Conservation (phyloP, 306 rosid species). For the Lablab purpureus region DNA sequence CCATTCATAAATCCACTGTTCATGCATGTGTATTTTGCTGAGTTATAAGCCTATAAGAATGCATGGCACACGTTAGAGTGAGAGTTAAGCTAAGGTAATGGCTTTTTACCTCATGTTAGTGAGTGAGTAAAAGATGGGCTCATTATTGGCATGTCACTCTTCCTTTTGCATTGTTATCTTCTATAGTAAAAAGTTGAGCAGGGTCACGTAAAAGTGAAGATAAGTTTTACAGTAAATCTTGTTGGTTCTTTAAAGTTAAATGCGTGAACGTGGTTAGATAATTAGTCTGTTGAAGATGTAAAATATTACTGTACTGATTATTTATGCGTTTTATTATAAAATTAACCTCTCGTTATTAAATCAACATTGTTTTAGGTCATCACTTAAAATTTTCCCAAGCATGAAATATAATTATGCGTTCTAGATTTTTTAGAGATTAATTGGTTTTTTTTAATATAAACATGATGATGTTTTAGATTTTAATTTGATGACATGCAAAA, state of each 20-base stretch:
- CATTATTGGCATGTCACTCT: neutral
- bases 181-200: neutral
- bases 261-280: neutral
- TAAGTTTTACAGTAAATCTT: neutral
- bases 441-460: neutral
- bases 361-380: neutral
- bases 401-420: no score
- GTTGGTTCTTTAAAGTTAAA: neutral
- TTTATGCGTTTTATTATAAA: neutral
- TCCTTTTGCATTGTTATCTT: neutral
- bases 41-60: neutral
- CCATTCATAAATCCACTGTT: neutral
- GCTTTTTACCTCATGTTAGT: slow-evolving; percentile 7
- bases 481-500: neutral
- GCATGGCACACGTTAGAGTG: slow-evolving; percentile 1
- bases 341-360: neutral
- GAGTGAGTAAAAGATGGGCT: slow-evolving; percentile 4
- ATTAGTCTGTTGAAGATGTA: neutral
- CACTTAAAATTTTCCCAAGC: no score
- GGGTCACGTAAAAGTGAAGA: neutral
- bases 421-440: neutral
- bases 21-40: neutral
- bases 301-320: neutral
- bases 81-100: neutral
- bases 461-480: neutral